Percentiles rank a stretch among this genome's conserved stretches.
phyloP scores from a whole-genome alignment of 2,329 filamentous ascomycete species.

The Colletotrichum echinochloae region DNA sequence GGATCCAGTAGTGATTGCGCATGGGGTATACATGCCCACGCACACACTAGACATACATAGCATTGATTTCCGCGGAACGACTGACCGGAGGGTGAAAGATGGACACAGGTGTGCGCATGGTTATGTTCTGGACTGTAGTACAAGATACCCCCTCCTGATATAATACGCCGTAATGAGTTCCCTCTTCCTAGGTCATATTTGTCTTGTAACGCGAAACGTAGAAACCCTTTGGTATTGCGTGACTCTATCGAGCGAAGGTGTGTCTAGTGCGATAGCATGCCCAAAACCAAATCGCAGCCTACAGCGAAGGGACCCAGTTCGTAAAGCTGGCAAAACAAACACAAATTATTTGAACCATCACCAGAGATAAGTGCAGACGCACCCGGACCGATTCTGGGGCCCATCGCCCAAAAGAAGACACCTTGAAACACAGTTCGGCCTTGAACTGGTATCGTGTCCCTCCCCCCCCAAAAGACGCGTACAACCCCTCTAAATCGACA shows the following conservation, averaged over 20 bases:
- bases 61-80: slow-evolving; percentile 30
- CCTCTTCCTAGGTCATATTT: neutral
- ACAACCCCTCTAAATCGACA: neutral
- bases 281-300: neutral
- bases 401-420: neutral
- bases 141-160: slow-evolving; percentile 35
- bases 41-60: slow-evolving; percentile 31
- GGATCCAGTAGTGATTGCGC: neutral
- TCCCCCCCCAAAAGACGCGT: neutral
- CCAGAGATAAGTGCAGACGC: neutral
- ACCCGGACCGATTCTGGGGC: no score
- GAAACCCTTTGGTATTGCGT: neutral
- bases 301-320: neutral
- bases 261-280: slow-evolving; percentile 9
- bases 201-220: neutral
- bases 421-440: neutral
- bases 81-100: neutral
- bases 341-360: neutral
- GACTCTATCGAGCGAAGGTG: slow-evolving; percentile 1
- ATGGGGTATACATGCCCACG: slow-evolving; percentile 6
- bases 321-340: neutral
- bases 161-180: slow-evolving; percentile 18
- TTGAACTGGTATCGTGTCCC: slow-evolving; percentile 25
- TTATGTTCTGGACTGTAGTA: slow-evolving; percentile 26
- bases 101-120: slow-evolving; percentile 24